Percentiles rank a stretch among this genome's conserved stretches.
These are phyloP conservation scores for Hortiboletus campestris DNA, from an alignment of 768 basidiomycete genomes.

Conservation along the genomic window DNA sequence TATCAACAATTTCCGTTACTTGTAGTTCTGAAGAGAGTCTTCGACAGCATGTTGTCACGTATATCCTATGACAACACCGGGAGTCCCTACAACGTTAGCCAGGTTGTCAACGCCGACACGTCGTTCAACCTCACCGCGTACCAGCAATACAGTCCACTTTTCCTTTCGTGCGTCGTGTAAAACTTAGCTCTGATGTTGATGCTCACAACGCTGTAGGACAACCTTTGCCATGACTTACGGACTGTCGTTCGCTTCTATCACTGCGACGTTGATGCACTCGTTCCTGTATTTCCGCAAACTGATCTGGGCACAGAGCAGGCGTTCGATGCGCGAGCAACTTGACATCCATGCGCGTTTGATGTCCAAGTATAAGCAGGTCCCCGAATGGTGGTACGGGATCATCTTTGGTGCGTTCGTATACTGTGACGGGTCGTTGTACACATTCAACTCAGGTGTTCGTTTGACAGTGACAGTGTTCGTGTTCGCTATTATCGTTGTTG, in stretches of 20 bases:
- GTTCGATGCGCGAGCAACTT: constrained; percentile 73
- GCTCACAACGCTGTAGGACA: constrained; percentile 26
- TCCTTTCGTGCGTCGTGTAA: constrained; percentile 41
- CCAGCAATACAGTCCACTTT: constrained; percentile 57
- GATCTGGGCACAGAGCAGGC: constrained; percentile 68
- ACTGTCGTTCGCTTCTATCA: constrained; percentile 79
- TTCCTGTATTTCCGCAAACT: constrained; percentile 76
- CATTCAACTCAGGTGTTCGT: not conserved
- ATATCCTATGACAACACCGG: constrained; percentile 68
- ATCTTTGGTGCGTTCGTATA: constrained; percentile 23
- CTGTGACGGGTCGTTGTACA: not conserved
- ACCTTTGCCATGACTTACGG: constrained; percentile 81
- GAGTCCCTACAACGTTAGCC: constrained; percentile 51
- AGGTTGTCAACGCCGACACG: constrained; percentile 51
- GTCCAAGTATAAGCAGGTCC: constrained; percentile 54
- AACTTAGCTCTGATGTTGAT: not conserved
- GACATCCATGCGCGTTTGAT: constrained; percentile 68
- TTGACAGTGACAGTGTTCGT: constrained; percentile 46
- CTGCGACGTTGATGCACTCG: constrained; percentile 71
- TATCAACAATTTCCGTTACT: not conserved
- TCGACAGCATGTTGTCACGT: constrained; percentile 55
- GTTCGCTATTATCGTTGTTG: constrained; percentile 57
- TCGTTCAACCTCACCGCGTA: constrained; percentile 59
- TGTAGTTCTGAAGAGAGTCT: not conserved
- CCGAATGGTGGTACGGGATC: constrained; percentile 56